Evolutionary conservation across 2,329 filamentous ascomycete genomes (phyloP).

Genomic region (Xylaria sp.): DNA sequence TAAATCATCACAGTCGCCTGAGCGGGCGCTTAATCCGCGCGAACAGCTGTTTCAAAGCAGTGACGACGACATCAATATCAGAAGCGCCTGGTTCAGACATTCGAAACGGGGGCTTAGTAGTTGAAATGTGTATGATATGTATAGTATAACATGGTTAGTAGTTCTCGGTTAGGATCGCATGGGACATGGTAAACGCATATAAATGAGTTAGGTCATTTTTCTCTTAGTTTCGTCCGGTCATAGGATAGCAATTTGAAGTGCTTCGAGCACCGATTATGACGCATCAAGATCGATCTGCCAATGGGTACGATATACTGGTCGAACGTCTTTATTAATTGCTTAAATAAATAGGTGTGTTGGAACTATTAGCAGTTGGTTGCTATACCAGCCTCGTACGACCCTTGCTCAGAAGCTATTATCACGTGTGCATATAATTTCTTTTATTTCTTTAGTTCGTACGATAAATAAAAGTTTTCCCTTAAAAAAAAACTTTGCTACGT

Average conservation of each 20-base stretch:
- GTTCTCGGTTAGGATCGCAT: too few species aligned
- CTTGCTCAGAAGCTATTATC: too few species aligned
- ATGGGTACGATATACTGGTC: background rate
- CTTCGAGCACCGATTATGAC: too few species aligned
- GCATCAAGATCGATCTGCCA: too few species aligned
- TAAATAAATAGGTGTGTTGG: background rate
- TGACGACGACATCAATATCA: constrained; percentile 29
- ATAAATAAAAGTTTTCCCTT: too few species aligned
- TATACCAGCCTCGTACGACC: too few species aligned
- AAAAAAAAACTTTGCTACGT: too few species aligned
- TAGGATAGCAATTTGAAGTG: background rate
- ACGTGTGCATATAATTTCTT: too few species aligned
- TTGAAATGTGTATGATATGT: background rate
- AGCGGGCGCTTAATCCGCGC: constrained; percentile 27
- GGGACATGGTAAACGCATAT: background rate
- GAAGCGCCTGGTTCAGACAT: constrained; percentile 27
- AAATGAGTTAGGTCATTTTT: too few species aligned
- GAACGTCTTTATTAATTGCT: background rate
- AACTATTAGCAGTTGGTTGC: too few species aligned
- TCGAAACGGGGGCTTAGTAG: constrained; percentile 18
- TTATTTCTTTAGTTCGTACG: too few species aligned
- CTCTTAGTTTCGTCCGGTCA: background rate
- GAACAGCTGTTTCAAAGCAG: constrained; percentile 22
- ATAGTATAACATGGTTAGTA: background rate
- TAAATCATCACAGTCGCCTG: constrained; percentile 7